phyloP scores from a whole-genome alignment of 1,284 basidiomycete species.

The Amylostereum areolatum region DNA sequence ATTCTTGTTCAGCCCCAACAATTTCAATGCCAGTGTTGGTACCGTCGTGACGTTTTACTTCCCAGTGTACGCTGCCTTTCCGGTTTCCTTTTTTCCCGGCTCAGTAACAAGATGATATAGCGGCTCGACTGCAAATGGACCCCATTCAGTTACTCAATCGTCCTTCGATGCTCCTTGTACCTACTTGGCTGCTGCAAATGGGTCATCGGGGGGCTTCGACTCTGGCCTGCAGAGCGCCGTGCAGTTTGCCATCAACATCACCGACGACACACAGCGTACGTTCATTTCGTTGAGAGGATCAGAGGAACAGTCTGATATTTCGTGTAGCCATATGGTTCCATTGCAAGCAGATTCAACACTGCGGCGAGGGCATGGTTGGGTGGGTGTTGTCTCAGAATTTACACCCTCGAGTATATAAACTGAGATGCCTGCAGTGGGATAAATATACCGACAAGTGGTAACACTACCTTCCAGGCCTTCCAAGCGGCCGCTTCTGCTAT shows the following conservation, averaged over 20 bases:
- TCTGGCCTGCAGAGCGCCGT: slow-evolving; percentile 35
- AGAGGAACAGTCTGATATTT: background rate
- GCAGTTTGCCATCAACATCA: slow-evolving; percentile 45
- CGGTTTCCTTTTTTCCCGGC: background rate
- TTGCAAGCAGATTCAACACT: slow-evolving; percentile 52
- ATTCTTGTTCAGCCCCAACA: slow-evolving; percentile 39
- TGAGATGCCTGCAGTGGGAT: slow-evolving; percentile 33
- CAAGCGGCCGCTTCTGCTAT: slow-evolving; percentile 36
- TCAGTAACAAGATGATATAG: slow-evolving; percentile 4
- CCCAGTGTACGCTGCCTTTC: slow-evolving; percentile 32
- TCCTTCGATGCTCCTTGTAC: slow-evolving; percentile 44
- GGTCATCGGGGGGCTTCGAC: slow-evolving; percentile 40
- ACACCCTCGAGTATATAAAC: too few species aligned
- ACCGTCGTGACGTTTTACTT: slow-evolving; percentile 50
- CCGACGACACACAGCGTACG: slow-evolving; percentile 42
- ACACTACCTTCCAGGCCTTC: slow-evolving; percentile 47
- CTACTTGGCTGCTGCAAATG: slow-evolving; percentile 32
- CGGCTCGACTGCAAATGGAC: too few species aligned
- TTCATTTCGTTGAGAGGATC: slow-evolving; percentile 3
- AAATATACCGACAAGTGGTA: slow-evolving; percentile 50
- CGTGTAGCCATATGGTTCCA: slow-evolving; percentile 56
- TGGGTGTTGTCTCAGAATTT: too few species aligned
- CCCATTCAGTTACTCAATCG: slow-evolving; percentile 52
- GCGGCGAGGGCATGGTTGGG: slow-evolving; percentile 56
- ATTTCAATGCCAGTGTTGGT: slow-evolving; percentile 42